Base-by-base conservation (phyloP, 805 yeast species). In the Geotrichum ghanense region DNA sequence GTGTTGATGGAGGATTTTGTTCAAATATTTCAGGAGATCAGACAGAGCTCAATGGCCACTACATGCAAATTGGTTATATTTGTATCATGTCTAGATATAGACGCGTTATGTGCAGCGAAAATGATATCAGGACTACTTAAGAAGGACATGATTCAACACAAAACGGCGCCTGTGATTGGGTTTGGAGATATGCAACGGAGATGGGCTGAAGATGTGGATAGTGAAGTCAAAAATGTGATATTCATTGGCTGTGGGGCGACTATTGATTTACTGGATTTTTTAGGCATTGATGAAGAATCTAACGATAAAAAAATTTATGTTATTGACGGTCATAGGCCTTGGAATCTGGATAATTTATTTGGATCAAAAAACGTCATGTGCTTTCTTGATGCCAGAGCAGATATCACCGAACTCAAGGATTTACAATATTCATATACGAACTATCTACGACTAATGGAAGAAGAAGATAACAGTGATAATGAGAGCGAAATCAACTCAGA, bases 191-290 rank as follows among this genome's bases (percentile, higher is more conserved):
- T 94, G 51, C 48, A 76, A 52, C 12, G 14, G 14, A 59, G 57
- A 21, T 85, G 81, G 58, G 89, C 76, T 57, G 47, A 53, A 3
- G 72, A 72, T 46, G 65, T 92, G 40, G 97, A 89, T 58, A 72
- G 67, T 3, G 90, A 86, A 45, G 78, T 92, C 5, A 67, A 79
- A 3, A 87, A 82, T 56, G 83, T 90, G 17, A 63, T 92, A 3
- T 68, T 89, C 37, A 66, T 92, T 0, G 98, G 98, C 0, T 92
- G 96, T 66, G 98, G 98, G 12, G 94, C 95, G 3, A 78, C 83
- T 76, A 76, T 89, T 9, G 97, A 92, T 62, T 57, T 92, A 24
- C 95, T 74, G 42, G 76, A 75, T 3, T 75, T 72, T 46, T 52
- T 79, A 10, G 64, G 66, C 2, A 67, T 52, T 12, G 59, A 35